These are phyloP conservation scores for Globisporangium nagaii DNA, from an alignment of 352 stramenopile species.

Conservation along the genomic window DNA sequence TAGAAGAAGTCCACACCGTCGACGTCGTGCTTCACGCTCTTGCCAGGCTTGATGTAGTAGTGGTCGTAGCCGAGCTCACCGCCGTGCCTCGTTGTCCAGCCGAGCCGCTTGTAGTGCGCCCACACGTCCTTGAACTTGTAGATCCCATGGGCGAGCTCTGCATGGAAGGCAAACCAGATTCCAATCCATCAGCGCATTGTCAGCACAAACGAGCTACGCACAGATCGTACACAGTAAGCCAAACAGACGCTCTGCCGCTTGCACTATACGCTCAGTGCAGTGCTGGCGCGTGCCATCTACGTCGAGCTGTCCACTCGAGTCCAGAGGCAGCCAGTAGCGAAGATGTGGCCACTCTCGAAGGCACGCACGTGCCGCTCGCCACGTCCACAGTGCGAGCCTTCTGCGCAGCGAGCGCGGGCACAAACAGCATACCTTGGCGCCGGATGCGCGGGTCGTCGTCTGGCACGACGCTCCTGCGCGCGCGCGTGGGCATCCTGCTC, in stretches of 20 bases:
- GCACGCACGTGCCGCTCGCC: not conserved
- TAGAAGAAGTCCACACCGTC: constrained; percentile 32
- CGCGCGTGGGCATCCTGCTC: not conserved
- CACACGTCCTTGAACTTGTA: constrained; percentile 44
- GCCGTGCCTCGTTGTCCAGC: constrained; percentile 17
- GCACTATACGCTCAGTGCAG: too few species aligned
- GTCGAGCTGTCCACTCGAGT: too few species aligned
- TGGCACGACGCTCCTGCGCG: not conserved
- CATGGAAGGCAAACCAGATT: too few species aligned
- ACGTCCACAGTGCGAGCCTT: not conserved
- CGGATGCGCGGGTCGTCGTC: constrained; percentile 6
- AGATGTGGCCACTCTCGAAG: not conserved
- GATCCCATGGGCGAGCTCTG: constrained; percentile 29
- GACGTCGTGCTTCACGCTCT: constrained; percentile 19
- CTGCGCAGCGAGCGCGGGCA: not conserved
- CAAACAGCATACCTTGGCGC: constrained; percentile 5
- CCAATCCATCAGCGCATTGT: not conserved
- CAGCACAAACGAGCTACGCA: too few species aligned
- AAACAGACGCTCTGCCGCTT: too few species aligned
- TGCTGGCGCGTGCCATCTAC: too few species aligned
- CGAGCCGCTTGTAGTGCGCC: constrained; percentile 18
- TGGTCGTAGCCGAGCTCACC: constrained; percentile 33
- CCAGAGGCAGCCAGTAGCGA: too few species aligned
- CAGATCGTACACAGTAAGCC: too few species aligned
- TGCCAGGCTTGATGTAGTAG: constrained; percentile 37